phyloP scores from a whole-genome alignment of 169 alveolate species.

The Cryptosporidium meleagridis region DNA sequence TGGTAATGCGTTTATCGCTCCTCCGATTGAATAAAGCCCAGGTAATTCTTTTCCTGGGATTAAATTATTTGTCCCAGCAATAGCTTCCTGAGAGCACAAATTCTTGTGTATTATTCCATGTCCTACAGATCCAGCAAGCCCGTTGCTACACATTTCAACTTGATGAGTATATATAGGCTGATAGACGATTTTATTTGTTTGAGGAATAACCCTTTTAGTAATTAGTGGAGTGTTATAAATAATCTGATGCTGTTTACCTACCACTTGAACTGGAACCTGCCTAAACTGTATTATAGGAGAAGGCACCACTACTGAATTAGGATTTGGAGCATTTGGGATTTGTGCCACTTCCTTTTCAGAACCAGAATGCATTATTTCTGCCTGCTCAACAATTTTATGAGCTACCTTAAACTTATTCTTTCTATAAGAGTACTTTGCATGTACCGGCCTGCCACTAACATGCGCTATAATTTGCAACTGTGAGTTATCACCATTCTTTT shows the following conservation, averaged over 20 bases:
- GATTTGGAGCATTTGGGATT: neutral
- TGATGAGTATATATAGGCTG: constrained; percentile 38
- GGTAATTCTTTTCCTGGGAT: neutral
- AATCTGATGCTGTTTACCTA: constrained; percentile 11
- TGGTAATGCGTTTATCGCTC: neutral
- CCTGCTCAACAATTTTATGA: neutral
- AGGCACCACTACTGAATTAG: constrained; percentile 4
- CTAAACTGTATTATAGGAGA: constrained; percentile 28
- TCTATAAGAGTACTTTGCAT: constrained; percentile 39
- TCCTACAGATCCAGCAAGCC: neutral
- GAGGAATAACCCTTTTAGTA: constrained; percentile 57
- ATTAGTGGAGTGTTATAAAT: constrained; percentile 57
- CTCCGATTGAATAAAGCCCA: neutral
- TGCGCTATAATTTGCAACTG: constrained; percentile 44
- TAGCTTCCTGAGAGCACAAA: constrained; percentile 15
- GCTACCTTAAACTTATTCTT: constrained; percentile 19
- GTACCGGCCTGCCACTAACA: constrained; percentile 66
- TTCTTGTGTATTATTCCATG: constrained; percentile 10
- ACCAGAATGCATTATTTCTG: neutral
- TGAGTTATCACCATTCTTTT: neutral
- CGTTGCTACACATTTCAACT: constrained; percentile 24
- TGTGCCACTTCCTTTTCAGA: neutral
- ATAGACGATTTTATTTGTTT: constrained; percentile 2
- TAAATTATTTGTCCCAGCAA: neutral
- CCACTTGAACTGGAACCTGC: constrained; percentile 8